These are phyloP conservation scores for Hyparrhenia diplandra DNA, from an alignment of 176 grass and related monocot genomes.

Conservation along the genomic window DNA sequence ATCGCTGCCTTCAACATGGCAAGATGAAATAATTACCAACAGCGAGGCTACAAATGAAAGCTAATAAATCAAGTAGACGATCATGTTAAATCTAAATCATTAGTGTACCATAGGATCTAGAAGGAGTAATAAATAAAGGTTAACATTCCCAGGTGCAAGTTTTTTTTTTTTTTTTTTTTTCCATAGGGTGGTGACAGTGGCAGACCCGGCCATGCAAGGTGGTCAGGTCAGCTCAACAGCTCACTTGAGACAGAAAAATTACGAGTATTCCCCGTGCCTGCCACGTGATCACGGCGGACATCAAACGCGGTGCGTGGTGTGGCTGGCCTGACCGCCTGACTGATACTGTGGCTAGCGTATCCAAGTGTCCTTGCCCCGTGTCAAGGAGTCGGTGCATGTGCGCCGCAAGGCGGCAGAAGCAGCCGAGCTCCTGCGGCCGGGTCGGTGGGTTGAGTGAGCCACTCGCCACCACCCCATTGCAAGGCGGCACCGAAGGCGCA, in stretches of 20 bases:
- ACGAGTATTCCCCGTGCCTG: background rate
- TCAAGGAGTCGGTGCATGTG: constrained; percentile 24
- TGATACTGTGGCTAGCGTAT: constrained; percentile 25
- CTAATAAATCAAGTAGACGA: background rate
- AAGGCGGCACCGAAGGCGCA: background rate
- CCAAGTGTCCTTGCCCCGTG: background rate
- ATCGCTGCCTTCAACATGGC: background rate
- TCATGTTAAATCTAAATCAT: background rate
- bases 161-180: background rate
- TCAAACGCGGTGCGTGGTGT: background rate
- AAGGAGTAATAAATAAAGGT: background rate
- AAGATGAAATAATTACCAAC: background rate
- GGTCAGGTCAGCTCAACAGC: background rate
- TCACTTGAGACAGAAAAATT: no score
- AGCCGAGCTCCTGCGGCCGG: background rate
- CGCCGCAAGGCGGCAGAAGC: background rate
- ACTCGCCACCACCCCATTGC: background rate
- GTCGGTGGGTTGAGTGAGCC: constrained; percentile 1
- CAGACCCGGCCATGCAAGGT: background rate
- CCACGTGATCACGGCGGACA: background rate
- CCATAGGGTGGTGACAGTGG: background rate
- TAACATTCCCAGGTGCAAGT: background rate
- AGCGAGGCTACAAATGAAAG: background rate
- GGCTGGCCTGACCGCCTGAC: background rate
- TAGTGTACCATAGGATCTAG: background rate